These are phyloP conservation scores for Globisporangium camurandrum DNA, from an alignment of 352 stramenopile species.

Conservation along the genomic window DNA sequence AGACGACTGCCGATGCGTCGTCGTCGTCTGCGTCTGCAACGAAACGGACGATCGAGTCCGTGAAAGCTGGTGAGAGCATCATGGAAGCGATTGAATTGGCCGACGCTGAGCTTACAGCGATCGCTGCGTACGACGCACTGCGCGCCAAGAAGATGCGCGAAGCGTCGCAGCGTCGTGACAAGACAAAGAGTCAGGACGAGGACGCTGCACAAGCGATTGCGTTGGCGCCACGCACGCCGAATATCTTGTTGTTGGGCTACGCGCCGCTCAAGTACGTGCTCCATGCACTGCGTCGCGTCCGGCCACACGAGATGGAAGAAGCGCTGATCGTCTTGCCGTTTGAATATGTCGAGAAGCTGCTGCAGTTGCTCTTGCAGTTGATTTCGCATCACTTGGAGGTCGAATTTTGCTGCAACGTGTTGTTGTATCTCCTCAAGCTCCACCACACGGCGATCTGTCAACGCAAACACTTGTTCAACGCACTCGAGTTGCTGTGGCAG, in stretches of 20 bases:
- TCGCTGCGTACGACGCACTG: constrained; percentile 60
- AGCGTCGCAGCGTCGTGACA: constrained; percentile 19
- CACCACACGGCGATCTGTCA: constrained; percentile 77
- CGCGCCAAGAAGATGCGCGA: constrained; percentile 56
- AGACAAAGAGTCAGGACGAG: constrained; percentile 17
- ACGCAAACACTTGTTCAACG: constrained; percentile 55
- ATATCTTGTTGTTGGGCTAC: constrained; percentile 94
- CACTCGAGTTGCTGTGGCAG: constrained; percentile 74
- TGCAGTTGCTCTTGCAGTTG: constrained; percentile 89
- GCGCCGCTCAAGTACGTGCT: constrained; percentile 93
- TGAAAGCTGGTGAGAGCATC: constrained; percentile 86
- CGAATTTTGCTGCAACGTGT: constrained; percentile 86
- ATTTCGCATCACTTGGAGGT: constrained; percentile 86
- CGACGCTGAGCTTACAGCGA: constrained; percentile 86
- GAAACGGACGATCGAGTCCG: constrained; percentile 90
- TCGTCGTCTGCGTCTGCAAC: constrained; percentile 86
- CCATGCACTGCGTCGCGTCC: constrained; percentile 89
- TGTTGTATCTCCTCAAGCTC: constrained; percentile 69
- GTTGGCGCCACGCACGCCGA: constrained; percentile 52
- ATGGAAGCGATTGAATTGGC: constrained; percentile 94
- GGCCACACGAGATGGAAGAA: constrained; percentile 94
- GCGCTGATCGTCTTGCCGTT: constrained; percentile 97
- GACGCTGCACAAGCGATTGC: constrained; percentile 32
- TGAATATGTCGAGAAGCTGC: constrained; percentile 91
- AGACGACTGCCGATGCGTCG: constrained; percentile 3